A percentile compares a stretch with the other conserved stretches of the same genome.
Conservation (phyloP, 768 basidiomycete species). For the Tylopilus cervinicoccineus region DNA sequence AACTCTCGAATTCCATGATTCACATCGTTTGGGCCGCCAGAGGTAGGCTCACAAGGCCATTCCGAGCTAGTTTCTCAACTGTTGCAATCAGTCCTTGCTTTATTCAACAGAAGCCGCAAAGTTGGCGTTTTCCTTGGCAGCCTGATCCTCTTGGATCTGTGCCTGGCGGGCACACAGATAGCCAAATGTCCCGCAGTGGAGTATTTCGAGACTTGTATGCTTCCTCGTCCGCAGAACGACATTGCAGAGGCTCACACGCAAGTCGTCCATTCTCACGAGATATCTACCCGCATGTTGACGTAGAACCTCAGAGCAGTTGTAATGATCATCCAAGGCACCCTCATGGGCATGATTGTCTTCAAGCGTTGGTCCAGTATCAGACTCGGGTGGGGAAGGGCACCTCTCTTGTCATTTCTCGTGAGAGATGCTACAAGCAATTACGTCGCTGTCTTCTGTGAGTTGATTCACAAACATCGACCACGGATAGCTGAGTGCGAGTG, state of each 20-base stretch:
- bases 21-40: constrained; percentile 23
- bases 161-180: constrained; percentile 14
- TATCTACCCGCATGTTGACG: neutral
- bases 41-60: constrained; percentile 13
- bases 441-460: constrained; percentile 36
- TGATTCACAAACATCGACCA: neutral
- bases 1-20: constrained; percentile 15
- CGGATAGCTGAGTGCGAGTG: neutral
- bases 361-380: constrained; percentile 35
- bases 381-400: constrained; percentile 40
- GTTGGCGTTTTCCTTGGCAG: constrained; percentile 20
- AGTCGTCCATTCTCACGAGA: constrained; percentile 13
- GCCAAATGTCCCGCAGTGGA: constrained; percentile 3
- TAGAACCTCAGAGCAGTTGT: neutral
- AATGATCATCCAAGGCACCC: constrained; percentile 33
- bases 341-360: constrained; percentile 36
- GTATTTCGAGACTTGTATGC: constrained; percentile 20
- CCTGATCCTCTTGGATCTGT: constrained; percentile 20
- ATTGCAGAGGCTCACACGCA: neutral
- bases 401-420: constrained; percentile 37
- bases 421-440: constrained; percentile 46
- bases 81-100: constrained; percentile 13
- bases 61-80: neutral
- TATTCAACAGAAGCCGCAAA: constrained; percentile 34
- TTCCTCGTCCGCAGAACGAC: constrained; percentile 12